phyloP scores from a whole-genome alignment of 2,329 filamentous ascomycete genomes.

The Didymella keratinophila region DNA sequence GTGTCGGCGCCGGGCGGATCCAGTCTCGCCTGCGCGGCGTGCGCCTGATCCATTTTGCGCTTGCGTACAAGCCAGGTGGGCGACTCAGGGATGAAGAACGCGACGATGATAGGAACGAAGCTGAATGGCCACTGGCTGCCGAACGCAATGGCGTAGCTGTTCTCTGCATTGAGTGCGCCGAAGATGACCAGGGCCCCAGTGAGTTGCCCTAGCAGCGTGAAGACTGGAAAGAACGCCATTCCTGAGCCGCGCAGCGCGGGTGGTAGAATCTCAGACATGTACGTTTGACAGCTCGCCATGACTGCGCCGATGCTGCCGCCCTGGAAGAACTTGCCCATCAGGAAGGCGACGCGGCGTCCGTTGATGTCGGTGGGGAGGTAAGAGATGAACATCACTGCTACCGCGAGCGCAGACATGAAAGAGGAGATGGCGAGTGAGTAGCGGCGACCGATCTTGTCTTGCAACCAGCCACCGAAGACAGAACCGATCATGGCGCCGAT shows the following conservation, averaged over 20 bases:
- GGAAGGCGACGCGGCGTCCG: constrained; percentile 48
- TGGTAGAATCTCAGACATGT: constrained; percentile 61
- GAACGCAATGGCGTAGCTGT: constrained; percentile 54
- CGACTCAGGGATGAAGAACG: constrained; percentile 60
- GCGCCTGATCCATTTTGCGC: constrained; percentile 50
- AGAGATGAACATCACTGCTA: constrained; percentile 42
- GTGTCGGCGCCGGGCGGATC: constrained; percentile 52
- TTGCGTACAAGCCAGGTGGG: constrained; percentile 60
- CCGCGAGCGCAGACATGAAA: constrained; percentile 39
- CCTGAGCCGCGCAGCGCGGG: constrained; percentile 56
- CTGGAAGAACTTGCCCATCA: constrained; percentile 57
- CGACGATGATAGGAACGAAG: constrained; percentile 53
- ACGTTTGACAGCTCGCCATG: constrained; percentile 53
- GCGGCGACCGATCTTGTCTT: constrained; percentile 39
- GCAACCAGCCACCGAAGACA: constrained; percentile 36
- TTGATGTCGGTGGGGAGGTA: constrained; percentile 35
- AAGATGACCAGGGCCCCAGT: constrained; percentile 54
- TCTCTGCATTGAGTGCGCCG: constrained; percentile 35
- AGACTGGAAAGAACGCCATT: constrained; percentile 60
- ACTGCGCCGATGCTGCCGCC: constrained; percentile 57
- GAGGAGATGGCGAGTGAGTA: constrained; percentile 31
- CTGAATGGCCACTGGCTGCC: constrained; percentile 58
- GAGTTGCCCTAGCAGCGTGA: constrained; percentile 59
- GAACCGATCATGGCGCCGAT: constrained; percentile 41
- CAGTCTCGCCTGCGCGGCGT: constrained; percentile 60